Base-by-base conservation (phyloP, 257 asterid genomes). In the Mitragyna speciosa region DNA sequence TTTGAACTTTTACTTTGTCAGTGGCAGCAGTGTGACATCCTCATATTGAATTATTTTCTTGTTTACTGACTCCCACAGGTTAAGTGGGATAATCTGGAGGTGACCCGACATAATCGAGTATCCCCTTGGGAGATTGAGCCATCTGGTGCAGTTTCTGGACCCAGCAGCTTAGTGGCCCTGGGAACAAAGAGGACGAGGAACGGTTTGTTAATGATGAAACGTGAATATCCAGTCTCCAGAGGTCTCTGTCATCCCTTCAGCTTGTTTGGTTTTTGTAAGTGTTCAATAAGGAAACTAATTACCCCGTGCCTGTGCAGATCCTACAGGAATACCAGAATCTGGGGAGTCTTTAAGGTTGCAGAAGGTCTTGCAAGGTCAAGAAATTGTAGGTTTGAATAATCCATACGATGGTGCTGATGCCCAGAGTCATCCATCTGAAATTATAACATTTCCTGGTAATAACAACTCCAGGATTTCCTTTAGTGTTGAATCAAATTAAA, bases 291-390 rank as follows among this genome's bases (percentile, higher is more conserved):
- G 67, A 66, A 56, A 17, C 47, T 77, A 64, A 66, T 56, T 79
- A 47, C 26, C 68, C 24, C 51, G 1, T 76, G 66, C 79, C 76
- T 75, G 64, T 70, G 54, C 93, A 92, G 96, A 92, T 83, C 96
- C 89, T 76, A 88, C 79, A 77, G 94, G 87, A 80, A 85, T 88
- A 76, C 83, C 92, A 59, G 93, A 91, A 89, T 87, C 88, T 83
- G 97, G 92, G 80, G 96, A 96, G 84, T 86, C 96, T 54, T 49
- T 80, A 77, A 91, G 96, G 92, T 87, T 89, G 95, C 97, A 92
- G 83, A 91, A 93, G 98, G 99, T 96, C 99, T 96, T 96, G 99
- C 99, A 96, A 96, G 99, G 99, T 96, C 99, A 96, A 96, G 99
- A 94, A 96, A 90, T 94, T 59, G 85, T 88, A 79, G 83, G 90